A percentile compares a stretch with the other conserved stretches of the same genome.
These are phyloP conservation scores for Cryptosporidium sp. DNA, from an alignment of 169 alveolate species.

Conservation along the genomic window DNA sequence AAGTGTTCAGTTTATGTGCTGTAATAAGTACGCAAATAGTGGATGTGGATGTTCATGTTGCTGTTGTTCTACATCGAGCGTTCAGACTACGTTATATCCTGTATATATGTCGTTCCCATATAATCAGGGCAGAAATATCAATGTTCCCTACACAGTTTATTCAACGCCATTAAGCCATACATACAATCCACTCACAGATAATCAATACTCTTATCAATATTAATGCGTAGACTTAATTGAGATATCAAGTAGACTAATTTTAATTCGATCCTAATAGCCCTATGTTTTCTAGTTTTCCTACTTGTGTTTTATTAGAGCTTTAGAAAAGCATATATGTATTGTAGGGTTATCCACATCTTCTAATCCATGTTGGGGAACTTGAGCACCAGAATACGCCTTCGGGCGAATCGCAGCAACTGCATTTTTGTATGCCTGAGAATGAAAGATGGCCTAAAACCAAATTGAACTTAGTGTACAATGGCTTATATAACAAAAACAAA, in stretches of 20 bases:
- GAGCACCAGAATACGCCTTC: constrained; percentile 74
- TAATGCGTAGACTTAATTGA: neutral
- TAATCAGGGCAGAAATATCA: constrained; percentile 58
- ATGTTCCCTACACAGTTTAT: constrained; percentile 55
- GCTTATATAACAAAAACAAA: constrained; percentile 53
- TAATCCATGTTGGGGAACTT: constrained; percentile 64
- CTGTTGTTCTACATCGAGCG: constrained; percentile 71
- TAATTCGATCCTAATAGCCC: constrained; percentile 10
- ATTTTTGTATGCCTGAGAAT: constrained; percentile 58
- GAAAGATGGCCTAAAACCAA: constrained; percentile 52
- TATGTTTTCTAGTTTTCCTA: neutral
- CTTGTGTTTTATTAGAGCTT: neutral
- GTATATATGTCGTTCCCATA: constrained; percentile 64
- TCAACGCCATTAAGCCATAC: constrained; percentile 5
- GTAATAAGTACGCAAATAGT: neutral
- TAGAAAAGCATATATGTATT: neutral
- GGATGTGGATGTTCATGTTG: constrained; percentile 25
- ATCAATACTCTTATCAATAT: constrained; percentile 13
- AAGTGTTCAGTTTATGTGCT: neutral
- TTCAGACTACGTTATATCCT: constrained; percentile 69
- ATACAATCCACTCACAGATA: neutral
- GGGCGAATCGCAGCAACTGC: constrained; percentile 62
- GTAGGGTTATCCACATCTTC: constrained; percentile 5
- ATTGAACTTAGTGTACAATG: constrained; percentile 53
- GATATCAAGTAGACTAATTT: neutral